A percentile compares a stretch with the other conserved stretches of the same genome.
phyloP scores from a whole-genome alignment of 192 early-diverging fungal species.

The Backusella tuberculispora region DNA sequence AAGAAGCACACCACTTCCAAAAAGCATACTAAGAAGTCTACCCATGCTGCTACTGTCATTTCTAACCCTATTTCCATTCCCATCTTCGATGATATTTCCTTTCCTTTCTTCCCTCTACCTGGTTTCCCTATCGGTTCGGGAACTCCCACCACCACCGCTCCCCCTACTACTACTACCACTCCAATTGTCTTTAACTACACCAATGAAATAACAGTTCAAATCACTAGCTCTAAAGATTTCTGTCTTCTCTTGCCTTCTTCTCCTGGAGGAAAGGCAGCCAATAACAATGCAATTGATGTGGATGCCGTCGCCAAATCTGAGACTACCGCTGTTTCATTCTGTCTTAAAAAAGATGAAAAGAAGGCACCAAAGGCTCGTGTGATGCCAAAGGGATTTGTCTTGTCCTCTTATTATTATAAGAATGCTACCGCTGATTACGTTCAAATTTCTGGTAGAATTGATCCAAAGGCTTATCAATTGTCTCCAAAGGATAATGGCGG shows the following conservation, averaged over 20 bases:
- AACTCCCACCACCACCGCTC: conserved; percentile 5
- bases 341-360: conserved; percentile 29
- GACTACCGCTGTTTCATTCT: conserved; percentile 49
- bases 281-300: conserved; percentile 26
- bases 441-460: conserved; percentile 45
- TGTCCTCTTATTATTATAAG: conserved; percentile 28
- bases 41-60: not conserved
- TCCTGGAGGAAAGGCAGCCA: conserved; percentile 37
- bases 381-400: conserved; percentile 38
- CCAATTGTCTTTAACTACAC: not conserved
- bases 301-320: conserved; percentile 51
- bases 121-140: not conserved
- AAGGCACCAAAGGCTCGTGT: conserved; percentile 41
- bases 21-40: not conserved
- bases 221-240: conserved; percentile 28
- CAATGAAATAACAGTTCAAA: conserved; percentile 17
- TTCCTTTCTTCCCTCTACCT: not conserved
- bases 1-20: not conserved
- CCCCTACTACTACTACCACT: not conserved
- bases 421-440: conserved; percentile 37
- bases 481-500: conserved; percentile 36
- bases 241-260: conserved; percentile 46
- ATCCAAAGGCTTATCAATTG: conserved; percentile 36
- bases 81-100: not conserved
- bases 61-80: not conserved